phyloP scores from a whole-genome alignment of 352 stramenopile genomes.

The Globisporangium lucens region DNA sequence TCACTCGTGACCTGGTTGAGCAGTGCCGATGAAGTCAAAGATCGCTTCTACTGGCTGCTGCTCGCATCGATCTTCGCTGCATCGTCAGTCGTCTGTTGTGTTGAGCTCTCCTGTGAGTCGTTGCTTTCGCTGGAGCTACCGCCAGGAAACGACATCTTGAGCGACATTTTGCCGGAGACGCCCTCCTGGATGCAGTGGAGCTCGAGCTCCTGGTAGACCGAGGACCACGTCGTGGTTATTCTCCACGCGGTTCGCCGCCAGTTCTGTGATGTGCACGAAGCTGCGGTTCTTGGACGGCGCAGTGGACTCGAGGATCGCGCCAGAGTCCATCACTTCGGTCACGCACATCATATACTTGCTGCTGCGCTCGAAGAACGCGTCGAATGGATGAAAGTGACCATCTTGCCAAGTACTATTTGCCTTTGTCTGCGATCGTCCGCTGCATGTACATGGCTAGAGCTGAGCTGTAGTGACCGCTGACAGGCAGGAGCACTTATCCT shows the following conservation, averaged over 20 bases:
- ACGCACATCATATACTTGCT: conserved; percentile 91
- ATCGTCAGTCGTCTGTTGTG: conserved; percentile 31
- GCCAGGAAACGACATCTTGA: conserved; percentile 37
- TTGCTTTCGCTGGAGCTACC: background rate
- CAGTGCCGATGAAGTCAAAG: background rate
- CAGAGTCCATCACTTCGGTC: conserved; percentile 94
- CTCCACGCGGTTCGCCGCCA: conserved; percentile 61
- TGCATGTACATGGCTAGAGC: background rate
- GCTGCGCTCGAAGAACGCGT: conserved; percentile 82
- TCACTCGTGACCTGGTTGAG: background rate
- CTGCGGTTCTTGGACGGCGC: conserved; percentile 77
- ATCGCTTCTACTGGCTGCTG: background rate
- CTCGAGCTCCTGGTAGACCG: conserved; percentile 72
- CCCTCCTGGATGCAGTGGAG: conserved; percentile 77
- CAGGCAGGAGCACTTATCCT: background rate
- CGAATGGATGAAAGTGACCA: background rate
- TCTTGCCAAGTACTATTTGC: background rate
- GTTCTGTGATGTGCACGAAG: conserved; percentile 94
- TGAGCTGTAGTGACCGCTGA: background rate
- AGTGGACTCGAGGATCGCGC: conserved; percentile 85
- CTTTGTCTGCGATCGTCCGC: background rate
- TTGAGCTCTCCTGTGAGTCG: background rate
- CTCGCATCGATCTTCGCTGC: conserved; percentile 15
- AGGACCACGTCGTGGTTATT: conserved; percentile 59
- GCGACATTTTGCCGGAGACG: conserved; percentile 78